Base-by-base conservation (phyloP, 768 basidiomycete genomes). In the Rhodosporidiobolus sp. region DNA sequence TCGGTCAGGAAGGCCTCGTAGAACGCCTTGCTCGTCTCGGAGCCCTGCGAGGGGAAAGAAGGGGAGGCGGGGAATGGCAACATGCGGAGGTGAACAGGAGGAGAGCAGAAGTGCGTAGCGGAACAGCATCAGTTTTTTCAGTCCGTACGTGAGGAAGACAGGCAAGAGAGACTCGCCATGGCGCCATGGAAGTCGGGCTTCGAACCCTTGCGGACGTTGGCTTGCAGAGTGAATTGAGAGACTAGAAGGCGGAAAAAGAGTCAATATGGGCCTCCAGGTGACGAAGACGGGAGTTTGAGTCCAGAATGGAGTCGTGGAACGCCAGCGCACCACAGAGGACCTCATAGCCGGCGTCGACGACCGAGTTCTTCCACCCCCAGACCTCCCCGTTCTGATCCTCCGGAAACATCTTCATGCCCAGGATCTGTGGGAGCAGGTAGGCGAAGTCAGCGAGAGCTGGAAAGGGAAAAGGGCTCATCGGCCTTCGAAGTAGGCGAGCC, bases 141-240 rank as follows among this genome's bases (percentile, higher is more conserved):
- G n/a, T n/a, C n/a, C n/a, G n/a, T n/a, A n/a, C n/a, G n/a, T n/a
- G n/a, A n/a, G n/a, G n/a, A n/a, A n/a, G n/a, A n/a, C n/a, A n/a
- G n/a, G n/a, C n/a, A n/a, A n/a, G n/a, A n/a, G n/a, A 35, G 26
- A 38, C 35, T 17, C 43, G 69, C 73, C 94, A 96, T 96, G 2
- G 94, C 94, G 38, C 86, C 86, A 81, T 97, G 95, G 78, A 97
- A 99, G 81, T 97, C 94, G 12, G 91, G 91, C 78, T 94, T 93
- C 79, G 53, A 35, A 0, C 93, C 94, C 81, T 96, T 96, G 63
- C 85, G 84, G 26, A 92, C 92, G 70, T 89, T 89, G 26, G 94
- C 94, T 79, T 94, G 81, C 24, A 99, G 84, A 1, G 95, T 97
- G 80, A 98, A 99, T 76, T 99, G 95, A 1, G 94, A 97, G n/a